These are phyloP conservation scores for Paramecium primaurelia DNA, from an alignment of 73 alveolate genomes.

Conservation along the genomic window DNA sequence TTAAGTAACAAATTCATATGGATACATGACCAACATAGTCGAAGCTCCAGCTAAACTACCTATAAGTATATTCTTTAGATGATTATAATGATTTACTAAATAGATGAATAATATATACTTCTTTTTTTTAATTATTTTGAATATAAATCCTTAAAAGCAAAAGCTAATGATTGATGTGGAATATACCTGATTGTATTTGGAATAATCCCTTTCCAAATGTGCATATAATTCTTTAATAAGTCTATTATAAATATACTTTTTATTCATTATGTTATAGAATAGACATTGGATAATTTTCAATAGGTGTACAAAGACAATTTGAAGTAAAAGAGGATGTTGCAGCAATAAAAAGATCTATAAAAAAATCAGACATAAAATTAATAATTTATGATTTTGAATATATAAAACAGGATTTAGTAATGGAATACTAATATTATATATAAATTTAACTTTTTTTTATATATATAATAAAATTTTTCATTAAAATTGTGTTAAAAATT, in stretches of 20 bases:
- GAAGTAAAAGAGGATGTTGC: neutral
- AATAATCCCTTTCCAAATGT: constrained; percentile 93
- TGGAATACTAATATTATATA: too few species aligned
- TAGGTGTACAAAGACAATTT: neutral
- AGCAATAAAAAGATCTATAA: neutral
- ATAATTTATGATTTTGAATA: neutral
- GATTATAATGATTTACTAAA: neutral
- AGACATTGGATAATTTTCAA: neutral
- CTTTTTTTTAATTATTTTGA: constrained; percentile 66
- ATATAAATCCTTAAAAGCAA: constrained; percentile 87
- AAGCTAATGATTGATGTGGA: constrained; percentile 88
- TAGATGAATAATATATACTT: neutral
- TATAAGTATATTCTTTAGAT: constrained; percentile 66
- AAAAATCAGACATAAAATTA: neutral
- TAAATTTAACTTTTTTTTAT: too few species aligned
- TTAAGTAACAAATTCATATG: constrained; percentile 80
- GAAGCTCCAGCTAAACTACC: constrained; percentile 96
- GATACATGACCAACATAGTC: constrained; percentile 81
- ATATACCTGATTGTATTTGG: constrained; percentile 85
- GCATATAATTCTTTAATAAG: constrained; percentile 65
- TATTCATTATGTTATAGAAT: neutral
- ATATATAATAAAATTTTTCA: neutral
- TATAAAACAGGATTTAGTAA: neutral
- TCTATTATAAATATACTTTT: neutral
- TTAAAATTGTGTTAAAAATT: neutral